Conservation (phyloP, 169 alveolate genomes). For the Ichthyophthirius multifiliis region DNA sequence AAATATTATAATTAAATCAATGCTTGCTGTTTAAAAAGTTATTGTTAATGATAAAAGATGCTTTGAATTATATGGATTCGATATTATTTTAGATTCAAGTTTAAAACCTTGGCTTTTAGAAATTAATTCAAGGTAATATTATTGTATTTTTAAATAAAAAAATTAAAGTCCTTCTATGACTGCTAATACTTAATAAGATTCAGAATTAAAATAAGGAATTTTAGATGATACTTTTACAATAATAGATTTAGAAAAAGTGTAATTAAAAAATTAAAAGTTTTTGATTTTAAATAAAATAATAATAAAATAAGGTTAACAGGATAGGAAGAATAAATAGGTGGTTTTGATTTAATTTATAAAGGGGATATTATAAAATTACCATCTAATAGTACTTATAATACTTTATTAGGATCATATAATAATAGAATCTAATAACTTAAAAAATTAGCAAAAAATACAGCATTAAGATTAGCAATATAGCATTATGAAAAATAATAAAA, state of each 20-base stretch:
- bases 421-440: slow-evolving; percentile 74
- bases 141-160: neutral
- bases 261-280: too few relatives aligned
- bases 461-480: slow-evolving; percentile 50
- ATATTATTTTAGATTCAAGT: slow-evolving; percentile 88
- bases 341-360: slow-evolving; percentile 86
- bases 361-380: slow-evolving; percentile 67
- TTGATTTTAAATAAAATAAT: too few relatives aligned
- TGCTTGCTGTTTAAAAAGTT: slow-evolving; percentile 72
- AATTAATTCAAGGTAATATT: slow-evolving; percentile 79
- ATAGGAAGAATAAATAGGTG: slow-evolving; percentile 85
- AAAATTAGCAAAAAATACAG: slow-evolving; percentile 79
- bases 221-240: slow-evolving; percentile 89
- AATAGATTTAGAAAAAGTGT: slow-evolving; percentile 86
- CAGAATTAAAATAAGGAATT: slow-evolving; percentile 83
- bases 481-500: neutral
- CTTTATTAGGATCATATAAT: slow-evolving; percentile 79
- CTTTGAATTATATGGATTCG: slow-evolving; percentile 90
- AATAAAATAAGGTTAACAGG: slow-evolving; percentile 67
- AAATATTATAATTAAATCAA: slow-evolving; percentile 69
- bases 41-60: slow-evolving; percentile 66
- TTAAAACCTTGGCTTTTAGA: slow-evolving; percentile 95
- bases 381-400: slow-evolving; percentile 56
- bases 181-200: slow-evolving; percentile 88
- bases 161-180: slow-evolving; percentile 89